Evolutionary conservation across 176 grass and related monocot genomes (phyloP).

Genomic region (Juncus effusus): DNA sequence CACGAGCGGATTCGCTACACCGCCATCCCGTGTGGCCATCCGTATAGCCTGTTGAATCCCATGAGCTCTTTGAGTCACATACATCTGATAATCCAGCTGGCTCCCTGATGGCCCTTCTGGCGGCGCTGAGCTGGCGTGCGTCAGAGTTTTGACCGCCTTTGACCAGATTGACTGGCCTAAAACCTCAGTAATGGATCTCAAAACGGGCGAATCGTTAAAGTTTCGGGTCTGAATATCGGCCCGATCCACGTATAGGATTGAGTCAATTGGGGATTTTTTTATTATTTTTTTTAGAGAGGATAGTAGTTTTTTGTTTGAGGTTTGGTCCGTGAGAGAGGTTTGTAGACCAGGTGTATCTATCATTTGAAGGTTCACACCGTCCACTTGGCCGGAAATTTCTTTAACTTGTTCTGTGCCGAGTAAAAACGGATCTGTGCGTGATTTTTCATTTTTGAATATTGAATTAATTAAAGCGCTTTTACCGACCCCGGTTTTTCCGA

Average conservation of each 20-base stretch:
- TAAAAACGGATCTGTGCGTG: constrained; percentile 60
- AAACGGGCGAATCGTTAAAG: constrained; percentile 45
- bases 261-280: constrained; percentile 69
- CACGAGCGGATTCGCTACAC: constrained; percentile 57
- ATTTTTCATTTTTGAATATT: constrained; percentile 69
- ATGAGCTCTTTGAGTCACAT: constrained; percentile 46
- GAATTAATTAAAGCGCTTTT: constrained; percentile 97
- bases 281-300: constrained; percentile 66
- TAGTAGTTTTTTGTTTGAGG: constrained; percentile 63
- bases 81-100: constrained; percentile 56
- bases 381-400: constrained; percentile 57
- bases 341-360: constrained; percentile 87
- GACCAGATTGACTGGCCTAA: constrained; percentile 63
- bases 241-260: constrained; percentile 85
- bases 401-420: constrained; percentile 46
- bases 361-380: constrained; percentile 68
- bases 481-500: constrained; percentile 84
- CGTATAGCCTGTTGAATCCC: constrained; percentile 63
- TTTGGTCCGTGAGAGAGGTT: constrained; percentile 47
- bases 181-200: constrained; percentile 61
- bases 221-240: constrained; percentile 60
- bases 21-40: constrained; percentile 50
- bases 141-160: constrained; percentile 67
- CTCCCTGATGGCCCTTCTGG: constrained; percentile 79
- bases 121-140: constrained; percentile 61